phyloP scores from a whole-genome alignment of 116 monocot genomes.

The Thalassia testudinum region DNA sequence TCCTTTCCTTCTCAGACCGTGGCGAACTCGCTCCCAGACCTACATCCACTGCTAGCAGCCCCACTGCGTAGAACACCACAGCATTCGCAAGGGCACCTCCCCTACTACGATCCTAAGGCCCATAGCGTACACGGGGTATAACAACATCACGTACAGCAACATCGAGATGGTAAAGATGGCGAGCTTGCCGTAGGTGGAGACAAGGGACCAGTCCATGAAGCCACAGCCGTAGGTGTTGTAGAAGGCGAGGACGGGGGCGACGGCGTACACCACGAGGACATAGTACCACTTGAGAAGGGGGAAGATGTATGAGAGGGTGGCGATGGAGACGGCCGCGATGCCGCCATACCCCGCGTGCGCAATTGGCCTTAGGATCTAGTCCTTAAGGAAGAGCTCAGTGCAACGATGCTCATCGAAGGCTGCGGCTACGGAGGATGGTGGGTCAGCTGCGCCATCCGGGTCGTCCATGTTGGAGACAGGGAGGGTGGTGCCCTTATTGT shows the following conservation, averaged over 20 bases:
- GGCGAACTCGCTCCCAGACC: too few relatives aligned
- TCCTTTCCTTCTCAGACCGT: too few relatives aligned
- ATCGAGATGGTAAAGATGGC: too few relatives aligned
- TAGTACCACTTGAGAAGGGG: slow-evolving; percentile 30
- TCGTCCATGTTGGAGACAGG: too few relatives aligned
- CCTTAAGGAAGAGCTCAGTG: slow-evolving; percentile 25
- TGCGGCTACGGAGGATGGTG: too few relatives aligned
- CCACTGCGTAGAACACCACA: too few relatives aligned
- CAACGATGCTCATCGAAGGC: slow-evolving; percentile 26
- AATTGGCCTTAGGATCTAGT: slow-evolving; percentile 18
- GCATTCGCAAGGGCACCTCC: too few relatives aligned
- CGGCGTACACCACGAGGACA: slow-evolving; percentile 19
- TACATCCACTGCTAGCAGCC: too few relatives aligned
- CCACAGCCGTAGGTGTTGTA: slow-evolving; percentile 43
- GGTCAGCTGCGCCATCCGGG: too few relatives aligned
- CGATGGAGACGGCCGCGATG: slow-evolving; percentile 17
- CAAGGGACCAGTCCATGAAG: slow-evolving; percentile 29
- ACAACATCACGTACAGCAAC: too few relatives aligned
- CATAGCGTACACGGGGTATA: too few relatives aligned
- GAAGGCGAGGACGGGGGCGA: slow-evolving; percentile 41
- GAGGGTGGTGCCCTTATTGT: neutral
- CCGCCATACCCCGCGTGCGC: slow-evolving; percentile 19
- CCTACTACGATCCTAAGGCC: too few relatives aligned
- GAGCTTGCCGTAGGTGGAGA: slow-evolving; percentile 32
- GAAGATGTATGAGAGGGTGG: slow-evolving; percentile 27